These are phyloP conservation scores for Amorphotheca resinae DNA, from an alignment of 495 filamentous ascomycete species.

Conservation along the genomic window DNA sequence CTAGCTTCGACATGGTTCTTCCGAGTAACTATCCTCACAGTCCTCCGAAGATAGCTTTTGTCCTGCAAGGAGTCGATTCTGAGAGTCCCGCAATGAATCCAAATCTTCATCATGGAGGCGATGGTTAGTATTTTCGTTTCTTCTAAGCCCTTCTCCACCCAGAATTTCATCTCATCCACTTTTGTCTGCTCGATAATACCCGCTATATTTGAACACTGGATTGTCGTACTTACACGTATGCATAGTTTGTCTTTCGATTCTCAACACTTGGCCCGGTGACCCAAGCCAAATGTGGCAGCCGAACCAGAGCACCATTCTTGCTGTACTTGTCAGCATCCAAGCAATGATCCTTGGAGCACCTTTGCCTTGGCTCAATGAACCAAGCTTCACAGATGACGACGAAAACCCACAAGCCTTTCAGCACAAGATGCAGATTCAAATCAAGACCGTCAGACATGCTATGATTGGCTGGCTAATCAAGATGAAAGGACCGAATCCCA, in stretches of 20 bases:
- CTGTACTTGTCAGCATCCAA: slow-evolving; percentile 49
- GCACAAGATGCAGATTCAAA: slow-evolving; percentile 29
- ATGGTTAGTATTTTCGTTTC: slow-evolving; percentile 26
- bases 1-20: slow-evolving; percentile 41
- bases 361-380: slow-evolving; percentile 47
- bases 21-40: slow-evolving; percentile 31
- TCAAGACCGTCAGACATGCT: slow-evolving; percentile 31
- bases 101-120: slow-evolving; percentile 44
- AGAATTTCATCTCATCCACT: no score
- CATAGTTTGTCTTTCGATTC: slow-evolving; percentile 43
- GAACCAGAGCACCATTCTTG: slow-evolving; percentile 39
- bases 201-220: no score
- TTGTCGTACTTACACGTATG: no score
- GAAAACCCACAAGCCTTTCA: slow-evolving; percentile 16
- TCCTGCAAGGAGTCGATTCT: slow-evolving; percentile 30
- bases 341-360: slow-evolving; percentile 45
- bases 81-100: slow-evolving; percentile 41
- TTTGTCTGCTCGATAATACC: no score
- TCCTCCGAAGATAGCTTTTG: slow-evolving; percentile 39
- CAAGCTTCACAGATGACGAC: slow-evolving; percentile 27
- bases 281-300: slow-evolving; percentile 35
- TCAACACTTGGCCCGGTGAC: slow-evolving; percentile 45
- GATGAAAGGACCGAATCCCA: neutral
- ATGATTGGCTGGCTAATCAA: slow-evolving; percentile 35
- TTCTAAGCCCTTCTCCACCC: neutral